Evolutionary conservation across 176 grass and related monocot species (phyloP).

Genomic region (Rhynchospora pubera): DNA sequence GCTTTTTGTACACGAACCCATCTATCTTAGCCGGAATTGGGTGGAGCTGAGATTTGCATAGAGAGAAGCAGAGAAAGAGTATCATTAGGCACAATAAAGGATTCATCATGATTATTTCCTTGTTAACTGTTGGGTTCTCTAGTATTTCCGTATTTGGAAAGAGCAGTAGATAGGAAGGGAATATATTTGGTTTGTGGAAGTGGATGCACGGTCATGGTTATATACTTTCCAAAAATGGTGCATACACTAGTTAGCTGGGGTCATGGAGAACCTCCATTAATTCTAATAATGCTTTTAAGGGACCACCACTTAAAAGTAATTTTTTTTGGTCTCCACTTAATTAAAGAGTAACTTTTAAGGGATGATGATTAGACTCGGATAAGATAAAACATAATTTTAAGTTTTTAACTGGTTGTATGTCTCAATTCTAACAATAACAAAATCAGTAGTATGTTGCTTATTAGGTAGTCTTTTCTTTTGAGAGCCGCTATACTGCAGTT

Average conservation of each 20-base stretch:
- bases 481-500: not conserved
- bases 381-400: no score
- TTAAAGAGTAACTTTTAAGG: no score
- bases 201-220: not conserved
- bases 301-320: not conserved
- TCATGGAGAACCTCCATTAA: not conserved
- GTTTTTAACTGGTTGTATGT: no score
- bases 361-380: no score
- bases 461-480: not conserved
- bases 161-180: not conserved
- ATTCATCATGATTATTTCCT: not conserved
- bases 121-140: not conserved
- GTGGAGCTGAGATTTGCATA: slow-evolving; percentile 35
- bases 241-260: not conserved
- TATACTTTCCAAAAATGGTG: not conserved
- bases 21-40: slow-evolving; percentile 62
- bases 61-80: not conserved
- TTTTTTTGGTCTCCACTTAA: not conserved
- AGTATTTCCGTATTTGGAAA: slow-evolving; percentile 3
- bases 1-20: slow-evolving; percentile 57
- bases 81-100: not conserved
- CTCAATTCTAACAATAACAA: not conserved
- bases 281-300: not conserved
- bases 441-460: not conserved
- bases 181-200: not conserved